phyloP scores from a whole-genome alignment of 31 red algal species.

The Odonthalia washingtoniensis region DNA sequence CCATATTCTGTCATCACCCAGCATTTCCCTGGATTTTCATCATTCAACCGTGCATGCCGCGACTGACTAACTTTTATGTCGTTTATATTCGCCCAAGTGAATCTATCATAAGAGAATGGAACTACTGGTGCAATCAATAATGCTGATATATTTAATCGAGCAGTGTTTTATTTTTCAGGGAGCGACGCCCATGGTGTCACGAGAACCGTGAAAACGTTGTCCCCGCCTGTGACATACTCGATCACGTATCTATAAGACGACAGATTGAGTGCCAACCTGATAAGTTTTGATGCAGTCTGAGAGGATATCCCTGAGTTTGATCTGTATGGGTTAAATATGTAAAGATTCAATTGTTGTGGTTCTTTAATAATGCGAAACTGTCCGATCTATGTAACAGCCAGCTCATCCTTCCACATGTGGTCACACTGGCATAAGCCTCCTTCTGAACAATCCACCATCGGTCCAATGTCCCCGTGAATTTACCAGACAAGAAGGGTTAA shows the following conservation, averaged over 20 bases:
- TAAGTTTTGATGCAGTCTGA: not conserved
- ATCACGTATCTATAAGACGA: not conserved
- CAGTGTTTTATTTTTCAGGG: too few species aligned
- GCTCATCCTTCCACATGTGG: not conserved
- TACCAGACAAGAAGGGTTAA: not conserved
- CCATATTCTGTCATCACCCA: not conserved
- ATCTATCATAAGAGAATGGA: too few species aligned
- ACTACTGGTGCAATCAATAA: too few species aligned
- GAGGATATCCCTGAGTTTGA: not conserved
- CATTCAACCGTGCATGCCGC: not conserved
- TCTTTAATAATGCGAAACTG: not conserved
- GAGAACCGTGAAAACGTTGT: not conserved
- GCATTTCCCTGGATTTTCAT: not conserved
- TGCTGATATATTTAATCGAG: too few species aligned
- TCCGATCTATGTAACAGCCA: not conserved
- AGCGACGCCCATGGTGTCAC: not conserved
- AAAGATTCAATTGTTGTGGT: not conserved
- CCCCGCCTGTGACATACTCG: not conserved
- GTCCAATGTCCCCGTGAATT: not conserved
- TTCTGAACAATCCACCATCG: not conserved
- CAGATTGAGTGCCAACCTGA: not conserved
- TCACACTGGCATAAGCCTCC: not conserved
- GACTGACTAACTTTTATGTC: not conserved
- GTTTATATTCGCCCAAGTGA: constrained; percentile 10
- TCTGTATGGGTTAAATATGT: not conserved